Evolutionary conservation across 164 flowering plant species (phyloP).

Genomic region (Aristolochia contorta): DNA sequence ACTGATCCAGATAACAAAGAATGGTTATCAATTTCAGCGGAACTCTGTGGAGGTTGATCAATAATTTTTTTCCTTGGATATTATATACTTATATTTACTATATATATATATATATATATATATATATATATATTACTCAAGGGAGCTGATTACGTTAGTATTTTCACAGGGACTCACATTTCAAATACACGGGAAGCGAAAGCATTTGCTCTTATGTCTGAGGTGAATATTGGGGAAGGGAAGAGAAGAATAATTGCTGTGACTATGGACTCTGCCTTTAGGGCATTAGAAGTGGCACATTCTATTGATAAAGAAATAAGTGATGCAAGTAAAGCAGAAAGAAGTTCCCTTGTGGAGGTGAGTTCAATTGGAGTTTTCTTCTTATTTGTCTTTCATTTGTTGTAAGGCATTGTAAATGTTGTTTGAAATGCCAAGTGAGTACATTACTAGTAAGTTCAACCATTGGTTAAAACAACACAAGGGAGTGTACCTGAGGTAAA

Average conservation of each 20-base stretch:
- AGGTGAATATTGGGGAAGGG: slow-evolving; percentile 96
- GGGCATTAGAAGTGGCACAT: slow-evolving; percentile 55
- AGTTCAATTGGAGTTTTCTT: background rate
- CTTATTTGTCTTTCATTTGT: background rate
- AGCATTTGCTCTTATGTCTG: slow-evolving; percentile 83
- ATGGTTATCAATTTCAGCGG: slow-evolving; percentile 76
- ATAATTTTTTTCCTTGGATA: background rate
- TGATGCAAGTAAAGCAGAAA: slow-evolving; percentile 51
- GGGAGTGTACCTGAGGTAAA: no score
- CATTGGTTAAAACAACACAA: no score
- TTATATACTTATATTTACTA: background rate
- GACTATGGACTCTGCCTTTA: slow-evolving; percentile 62
- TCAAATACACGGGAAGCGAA: slow-evolving; percentile 89
- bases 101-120: no score
- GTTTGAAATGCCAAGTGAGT: background rate
- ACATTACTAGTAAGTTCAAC: background rate
- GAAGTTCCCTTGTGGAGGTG: slow-evolving; percentile 73
- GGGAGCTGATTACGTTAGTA: slow-evolving; percentile 6
- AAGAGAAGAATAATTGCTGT: slow-evolving; percentile 89
- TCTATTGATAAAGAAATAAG: slow-evolving; percentile 63
- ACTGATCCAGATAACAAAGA: slow-evolving; percentile 70
- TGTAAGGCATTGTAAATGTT: background rate
- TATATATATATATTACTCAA: slow-evolving; percentile 1
- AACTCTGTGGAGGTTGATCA: slow-evolving; percentile 85
- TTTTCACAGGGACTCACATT: slow-evolving; percentile 80